Base-by-base conservation (phyloP, 805 yeast genomes). In the Nakazawaea siamensis region DNA sequence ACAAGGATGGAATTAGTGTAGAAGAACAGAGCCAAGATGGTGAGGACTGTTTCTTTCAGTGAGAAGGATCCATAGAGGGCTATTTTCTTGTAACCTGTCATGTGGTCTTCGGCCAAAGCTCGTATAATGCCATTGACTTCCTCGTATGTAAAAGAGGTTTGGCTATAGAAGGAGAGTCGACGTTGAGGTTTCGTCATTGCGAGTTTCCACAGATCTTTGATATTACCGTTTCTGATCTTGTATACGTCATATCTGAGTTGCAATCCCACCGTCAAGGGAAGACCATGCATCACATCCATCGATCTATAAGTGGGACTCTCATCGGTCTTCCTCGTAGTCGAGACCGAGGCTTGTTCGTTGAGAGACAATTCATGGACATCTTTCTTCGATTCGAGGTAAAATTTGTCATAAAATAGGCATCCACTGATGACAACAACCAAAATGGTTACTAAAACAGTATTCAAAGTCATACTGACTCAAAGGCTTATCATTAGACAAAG, bases 231-330 rank as follows among this genome's bases (percentile, higher is more conserved):
- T 45, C 95, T 64, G 16, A 80, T 50, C 43, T 70, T 71, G 51
- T 79, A 81, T 24, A 73, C 76, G 18, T 70, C 64, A 18, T 37
- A 33, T 28, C 84, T 66, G 17, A 87, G 68, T 30, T 74, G 73
- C 37, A 83, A 57, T 0, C 94, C 94, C 2, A 82, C 69, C 16
- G 79, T 64, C 37, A 87, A 62, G 1, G 83, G 80, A 39, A 72
- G 52, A 4, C 85, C 83, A 50, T 73, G 76, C 16, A 88, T 92
- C 21, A 82, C 73, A 44, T 80, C 76, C 30, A 75, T 74, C 33
- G 86, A 80, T 43, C 92, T 68, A 54, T 82, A 78, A 9, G 82
- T 62, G 0, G 95, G 88, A 12, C 88, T 72, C 52, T 87, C 94
- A 33, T 70, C 64, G 4, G 64, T 62, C 28, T 68, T 62, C n/a